Conservation (phyloP, 2,329 filamentous ascomycete genomes). For the Chrysosporium queenslandicum region DNA sequence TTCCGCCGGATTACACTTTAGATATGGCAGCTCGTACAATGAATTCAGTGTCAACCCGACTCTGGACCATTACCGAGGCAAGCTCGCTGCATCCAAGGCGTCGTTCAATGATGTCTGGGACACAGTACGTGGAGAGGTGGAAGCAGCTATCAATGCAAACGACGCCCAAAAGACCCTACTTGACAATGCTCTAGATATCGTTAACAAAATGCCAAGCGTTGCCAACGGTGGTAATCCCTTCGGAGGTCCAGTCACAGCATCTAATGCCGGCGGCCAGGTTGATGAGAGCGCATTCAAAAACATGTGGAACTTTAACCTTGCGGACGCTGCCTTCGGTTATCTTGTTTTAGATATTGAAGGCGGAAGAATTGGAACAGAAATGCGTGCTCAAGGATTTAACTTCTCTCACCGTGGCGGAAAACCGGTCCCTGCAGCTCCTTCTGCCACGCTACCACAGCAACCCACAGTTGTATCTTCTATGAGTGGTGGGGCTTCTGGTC, state of each 20-base stretch:
- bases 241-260: constrained; percentile 68
- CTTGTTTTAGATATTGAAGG: constrained; percentile 90
- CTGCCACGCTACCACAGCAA: constrained; percentile 15
- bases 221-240: constrained; percentile 96
- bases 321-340: constrained; percentile 94
- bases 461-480: constrained; percentile 16
- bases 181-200: constrained; percentile 80
- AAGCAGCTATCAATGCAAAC: constrained; percentile 86
- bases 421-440: constrained; percentile 39
- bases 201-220: constrained; percentile 95
- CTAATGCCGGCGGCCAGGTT: constrained; percentile 66
- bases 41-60: constrained; percentile 99
- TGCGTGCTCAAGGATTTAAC: constrained; percentile 98
- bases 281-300: constrained; percentile 99
- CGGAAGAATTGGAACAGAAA: constrained; percentile 93
- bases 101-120: constrained; percentile 99
- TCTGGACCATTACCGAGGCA: constrained; percentile 94
- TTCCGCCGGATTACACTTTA: constrained; percentile 93
- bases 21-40: constrained; percentile 98
- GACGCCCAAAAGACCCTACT: constrained; percentile 87
- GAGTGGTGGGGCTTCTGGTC: constrained; percentile 19
- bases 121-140: constrained; percentile 90
- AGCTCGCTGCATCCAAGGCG: constrained; percentile 92
- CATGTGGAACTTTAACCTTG: constrained; percentile 99
- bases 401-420: constrained; percentile 92